Conservation (phyloP, 129 eudicot genomes). For the Deinandra increscens region DNA sequence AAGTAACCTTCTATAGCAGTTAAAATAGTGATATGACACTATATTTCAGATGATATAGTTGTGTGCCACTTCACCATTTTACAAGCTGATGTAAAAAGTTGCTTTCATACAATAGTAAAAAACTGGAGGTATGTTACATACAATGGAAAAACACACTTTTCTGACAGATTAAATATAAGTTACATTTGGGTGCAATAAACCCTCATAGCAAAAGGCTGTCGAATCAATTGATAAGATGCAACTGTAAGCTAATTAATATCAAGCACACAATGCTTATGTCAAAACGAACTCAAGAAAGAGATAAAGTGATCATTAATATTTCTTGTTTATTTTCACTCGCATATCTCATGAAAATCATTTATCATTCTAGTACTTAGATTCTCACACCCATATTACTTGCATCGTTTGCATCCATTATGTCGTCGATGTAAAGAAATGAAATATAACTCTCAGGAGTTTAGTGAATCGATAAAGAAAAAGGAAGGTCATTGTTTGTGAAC, state of each 20-base stretch:
- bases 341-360: neutral
- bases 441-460: neutral
- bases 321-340: neutral
- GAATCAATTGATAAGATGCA: neutral
- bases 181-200: neutral
- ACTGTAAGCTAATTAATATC: neutral
- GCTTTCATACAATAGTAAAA: neutral
- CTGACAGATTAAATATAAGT: neutral
- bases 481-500: constrained; percentile 12
- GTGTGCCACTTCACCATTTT: neutral
- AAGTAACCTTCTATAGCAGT: neutral
- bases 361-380: neutral
- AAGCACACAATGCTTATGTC: neutral
- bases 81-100: neutral
- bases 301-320: neutral
- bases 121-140: neutral
- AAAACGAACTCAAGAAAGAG: neutral
- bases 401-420: neutral
- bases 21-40: neutral
- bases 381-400: neutral
- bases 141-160: neutral
- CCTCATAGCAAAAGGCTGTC: neutral
- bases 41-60: neutral
- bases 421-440: neutral
- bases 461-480: neutral